phyloP scores from a whole-genome alignment of 176 grass and related monocot genomes.

The Microstegium vimineum region DNA sequence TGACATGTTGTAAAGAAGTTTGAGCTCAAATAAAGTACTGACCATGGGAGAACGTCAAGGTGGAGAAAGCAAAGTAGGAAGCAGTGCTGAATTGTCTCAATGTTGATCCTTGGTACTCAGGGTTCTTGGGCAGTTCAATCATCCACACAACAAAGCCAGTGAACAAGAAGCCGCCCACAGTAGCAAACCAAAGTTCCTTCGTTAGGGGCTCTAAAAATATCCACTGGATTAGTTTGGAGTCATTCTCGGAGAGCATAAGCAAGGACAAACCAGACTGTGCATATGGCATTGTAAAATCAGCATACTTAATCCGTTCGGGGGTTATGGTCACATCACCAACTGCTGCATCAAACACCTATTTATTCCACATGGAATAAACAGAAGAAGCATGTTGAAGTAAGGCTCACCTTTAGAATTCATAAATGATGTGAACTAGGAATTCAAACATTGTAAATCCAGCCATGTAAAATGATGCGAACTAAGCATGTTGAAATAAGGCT shows the following conservation, averaged over 20 bases:
- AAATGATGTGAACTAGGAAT: no score
- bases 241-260: conserved; percentile 38
- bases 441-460: not conserved
- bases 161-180: conserved; percentile 48
- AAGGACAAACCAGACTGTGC: conserved; percentile 53
- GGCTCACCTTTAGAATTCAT: no score
- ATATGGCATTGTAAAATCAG: conserved; percentile 71
- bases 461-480: conserved; percentile 14
- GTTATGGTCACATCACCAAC: conserved; percentile 65
- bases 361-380: not conserved
- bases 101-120: conserved; percentile 35
- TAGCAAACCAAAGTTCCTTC: conserved; percentile 50
- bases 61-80: conserved; percentile 70
- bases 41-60: conserved; percentile 62
- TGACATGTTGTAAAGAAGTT: not conserved
- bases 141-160: conserved; percentile 62
- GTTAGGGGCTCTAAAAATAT: conserved; percentile 67
- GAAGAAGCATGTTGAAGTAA: no score
- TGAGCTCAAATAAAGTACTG: not conserved
- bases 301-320: conserved; percentile 25
- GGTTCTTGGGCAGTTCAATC: conserved; percentile 51
- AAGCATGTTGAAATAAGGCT: not conserved
- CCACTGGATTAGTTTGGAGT: conserved; percentile 42
- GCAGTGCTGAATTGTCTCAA: conserved; percentile 48
- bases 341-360: conserved; percentile 32